A percentile compares a stretch with the other conserved stretches of the same genome.
phyloP scores from a whole-genome alignment of 148 eudicot genomes.

The Rhododendron vialii region DNA sequence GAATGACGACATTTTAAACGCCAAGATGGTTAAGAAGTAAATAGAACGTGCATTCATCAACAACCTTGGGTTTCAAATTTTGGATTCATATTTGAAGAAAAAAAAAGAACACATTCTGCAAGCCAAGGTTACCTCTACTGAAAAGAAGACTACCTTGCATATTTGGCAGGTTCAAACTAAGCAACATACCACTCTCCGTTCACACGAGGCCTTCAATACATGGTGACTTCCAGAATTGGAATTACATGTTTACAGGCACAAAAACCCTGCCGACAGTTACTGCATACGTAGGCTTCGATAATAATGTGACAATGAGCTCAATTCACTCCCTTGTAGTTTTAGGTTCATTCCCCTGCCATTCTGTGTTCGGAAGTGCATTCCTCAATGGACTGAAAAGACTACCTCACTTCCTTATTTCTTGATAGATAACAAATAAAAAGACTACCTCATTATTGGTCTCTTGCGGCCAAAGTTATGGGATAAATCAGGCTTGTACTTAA shows the following conservation, averaged over 20 bases:
- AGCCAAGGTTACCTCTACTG: background rate
- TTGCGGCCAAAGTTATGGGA: conserved; percentile 20
- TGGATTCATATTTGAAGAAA: background rate
- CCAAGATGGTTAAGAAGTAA: background rate
- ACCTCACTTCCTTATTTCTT: conserved; percentile 8
- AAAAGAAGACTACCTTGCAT: background rate
- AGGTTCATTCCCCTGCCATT: background rate
- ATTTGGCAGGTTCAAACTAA: background rate
- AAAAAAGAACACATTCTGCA: background rate
- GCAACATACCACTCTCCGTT: background rate
- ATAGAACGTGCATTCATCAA: background rate
- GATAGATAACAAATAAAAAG: background rate
- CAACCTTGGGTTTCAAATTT: background rate
- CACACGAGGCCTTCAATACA: background rate
- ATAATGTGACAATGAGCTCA: background rate
- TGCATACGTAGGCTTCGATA: background rate
- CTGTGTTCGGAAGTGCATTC: background rate
- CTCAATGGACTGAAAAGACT: background rate
- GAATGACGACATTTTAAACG: background rate
- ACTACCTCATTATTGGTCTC: conserved; percentile 25
- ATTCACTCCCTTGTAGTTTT: background rate
- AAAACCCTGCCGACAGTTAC: background rate
- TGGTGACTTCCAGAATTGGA: background rate
- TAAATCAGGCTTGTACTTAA: background rate
- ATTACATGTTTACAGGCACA: background rate